Conservation (phyloP, 495 filamentous ascomycete genomes). For the Hypoxylon fragiforme region DNA sequence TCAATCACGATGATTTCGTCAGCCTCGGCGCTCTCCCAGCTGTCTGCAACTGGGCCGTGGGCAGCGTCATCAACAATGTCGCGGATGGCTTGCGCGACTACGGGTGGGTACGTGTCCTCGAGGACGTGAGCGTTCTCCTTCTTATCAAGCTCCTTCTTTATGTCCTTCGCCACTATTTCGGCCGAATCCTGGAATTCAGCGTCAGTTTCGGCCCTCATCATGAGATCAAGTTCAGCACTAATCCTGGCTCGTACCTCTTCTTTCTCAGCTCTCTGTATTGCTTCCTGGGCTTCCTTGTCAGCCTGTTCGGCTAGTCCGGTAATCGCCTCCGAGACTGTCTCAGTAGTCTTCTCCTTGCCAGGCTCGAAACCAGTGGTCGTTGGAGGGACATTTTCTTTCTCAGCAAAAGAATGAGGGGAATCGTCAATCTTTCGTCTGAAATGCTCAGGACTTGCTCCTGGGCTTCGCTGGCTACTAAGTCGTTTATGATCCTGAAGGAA, state of each 20-base stretch:
- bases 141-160: constrained; percentile 61
- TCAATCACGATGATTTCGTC: constrained; percentile 74
- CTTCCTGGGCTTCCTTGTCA: constrained; percentile 69
- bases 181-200: constrained; percentile 50
- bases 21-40: constrained; percentile 76
- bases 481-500: constrained; percentile 44
- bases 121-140: constrained; percentile 55
- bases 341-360: constrained; percentile 48
- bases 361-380: constrained; percentile 2
- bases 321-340: constrained; percentile 73
- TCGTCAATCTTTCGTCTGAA: constrained; percentile 47
- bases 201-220: constrained; percentile 47
- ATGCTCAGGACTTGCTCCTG: constrained; percentile 47
- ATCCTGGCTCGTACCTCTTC: constrained; percentile 54
- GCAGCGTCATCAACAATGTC: constrained; percentile 63
- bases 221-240: constrained; percentile 47
- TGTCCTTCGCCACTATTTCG: constrained; percentile 51
- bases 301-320: constrained; percentile 68
- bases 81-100: constrained; percentile 58
- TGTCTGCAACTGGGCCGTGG: constrained; percentile 62
- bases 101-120: constrained; percentile 53
- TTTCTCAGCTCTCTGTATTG: constrained; percentile 59
- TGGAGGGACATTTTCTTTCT: constrained; percentile 9
- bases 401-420: constrained; percentile 26
- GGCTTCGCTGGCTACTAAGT: constrained; percentile 43